These are phyloP conservation scores for Postia placenta DNA, from an alignment of 768 basidiomycete species.

Conservation along the genomic window DNA sequence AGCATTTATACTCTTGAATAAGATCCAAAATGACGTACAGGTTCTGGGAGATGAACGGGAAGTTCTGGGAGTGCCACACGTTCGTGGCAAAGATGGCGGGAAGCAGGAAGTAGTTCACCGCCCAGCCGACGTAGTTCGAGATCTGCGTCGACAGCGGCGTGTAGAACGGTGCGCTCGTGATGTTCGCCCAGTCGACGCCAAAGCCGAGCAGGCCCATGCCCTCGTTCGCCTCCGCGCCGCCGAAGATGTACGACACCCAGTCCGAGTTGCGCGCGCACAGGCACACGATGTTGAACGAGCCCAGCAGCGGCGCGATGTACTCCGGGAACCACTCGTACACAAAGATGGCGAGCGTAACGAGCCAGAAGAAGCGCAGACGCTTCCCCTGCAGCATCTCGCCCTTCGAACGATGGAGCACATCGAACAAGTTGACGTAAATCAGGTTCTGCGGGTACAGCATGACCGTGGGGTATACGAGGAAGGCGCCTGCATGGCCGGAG, in stretches of 20 bases:
- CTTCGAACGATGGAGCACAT: slow-evolving; percentile 4
- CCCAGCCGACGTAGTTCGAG: slow-evolving; percentile 6
- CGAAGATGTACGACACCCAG: slow-evolving; percentile 8
- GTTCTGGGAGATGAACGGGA: slow-evolving; percentile 7
- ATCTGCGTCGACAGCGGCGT: slow-evolving; percentile 3
- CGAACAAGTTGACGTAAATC: slow-evolving; percentile 7
- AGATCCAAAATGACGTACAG: background rate
- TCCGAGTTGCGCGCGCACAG: slow-evolving; percentile 5
- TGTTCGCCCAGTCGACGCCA: slow-evolving; percentile 7
- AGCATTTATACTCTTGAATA: background rate
- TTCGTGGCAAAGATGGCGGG: slow-evolving; percentile 3
- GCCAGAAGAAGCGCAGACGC: slow-evolving; percentile 4
- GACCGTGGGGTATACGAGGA: slow-evolving; percentile 5
- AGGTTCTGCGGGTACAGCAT: slow-evolving; percentile 7
- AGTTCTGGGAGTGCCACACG: slow-evolving; percentile 5
- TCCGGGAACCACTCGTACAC: slow-evolving; percentile 8
- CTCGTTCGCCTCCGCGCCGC: slow-evolving; percentile 4
- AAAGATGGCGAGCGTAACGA: slow-evolving; percentile 1
- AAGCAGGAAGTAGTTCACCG: slow-evolving; percentile 4
- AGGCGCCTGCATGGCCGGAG: background rate
- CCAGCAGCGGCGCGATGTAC: slow-evolving; percentile 5
- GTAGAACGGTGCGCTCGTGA: slow-evolving; percentile 1
- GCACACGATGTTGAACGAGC: slow-evolving; percentile 6
- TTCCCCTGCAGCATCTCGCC: slow-evolving; percentile 5
- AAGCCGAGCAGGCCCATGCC: slow-evolving; percentile 6